Evolutionary conservation across 73 alveolate species (phyloP).

Genomic region (Uronychia binucleata): DNA sequence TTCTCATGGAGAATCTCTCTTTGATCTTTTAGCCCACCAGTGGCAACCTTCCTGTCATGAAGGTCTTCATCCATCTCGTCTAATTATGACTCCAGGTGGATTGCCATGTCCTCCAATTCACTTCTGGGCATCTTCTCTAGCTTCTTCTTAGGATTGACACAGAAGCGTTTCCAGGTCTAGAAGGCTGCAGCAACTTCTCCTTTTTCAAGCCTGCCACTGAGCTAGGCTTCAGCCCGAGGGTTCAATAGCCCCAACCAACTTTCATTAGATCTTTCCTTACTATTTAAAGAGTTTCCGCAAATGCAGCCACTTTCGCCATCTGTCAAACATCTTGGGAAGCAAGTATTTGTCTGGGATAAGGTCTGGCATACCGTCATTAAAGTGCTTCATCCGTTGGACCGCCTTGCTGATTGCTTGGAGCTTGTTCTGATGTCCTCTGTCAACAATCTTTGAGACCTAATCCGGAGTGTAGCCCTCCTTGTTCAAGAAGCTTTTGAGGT

Average conservation of each 20-base stretch:
- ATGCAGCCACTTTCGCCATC: constrained; percentile 60
- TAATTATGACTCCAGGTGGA: background rate
- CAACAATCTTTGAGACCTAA: constrained; percentile 4
- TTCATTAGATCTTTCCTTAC: constrained; percentile 13
- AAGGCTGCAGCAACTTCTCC: constrained; percentile 47
- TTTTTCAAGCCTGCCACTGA: constrained; percentile 14
- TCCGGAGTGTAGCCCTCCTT: constrained; percentile 39
- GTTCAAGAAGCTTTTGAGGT: constrained; percentile 11
- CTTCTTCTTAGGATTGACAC: background rate
- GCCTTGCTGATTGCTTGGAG: background rate
- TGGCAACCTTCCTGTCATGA: background rate
- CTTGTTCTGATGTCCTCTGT: constrained; percentile 11
- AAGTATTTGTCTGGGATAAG: background rate
- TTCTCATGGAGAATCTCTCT: constrained; percentile 27
- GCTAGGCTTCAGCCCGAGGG: background rate
- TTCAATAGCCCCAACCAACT: background rate
- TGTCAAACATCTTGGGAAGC: constrained; percentile 40
- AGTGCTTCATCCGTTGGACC: constrained; percentile 32
- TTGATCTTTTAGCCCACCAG: constrained; percentile 17
- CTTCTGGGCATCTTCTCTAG: constrained; percentile 20
- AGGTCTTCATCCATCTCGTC: constrained; percentile 1
- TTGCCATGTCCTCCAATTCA: constrained; percentile 33
- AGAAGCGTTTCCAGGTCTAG: constrained; percentile 44
- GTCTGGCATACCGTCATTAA: constrained; percentile 12
- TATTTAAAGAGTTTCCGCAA: constrained; percentile 41